These are phyloP conservation scores for Craterostigma plantagineum DNA, from an alignment of 257 asterid species.

Conservation along the genomic window DNA sequence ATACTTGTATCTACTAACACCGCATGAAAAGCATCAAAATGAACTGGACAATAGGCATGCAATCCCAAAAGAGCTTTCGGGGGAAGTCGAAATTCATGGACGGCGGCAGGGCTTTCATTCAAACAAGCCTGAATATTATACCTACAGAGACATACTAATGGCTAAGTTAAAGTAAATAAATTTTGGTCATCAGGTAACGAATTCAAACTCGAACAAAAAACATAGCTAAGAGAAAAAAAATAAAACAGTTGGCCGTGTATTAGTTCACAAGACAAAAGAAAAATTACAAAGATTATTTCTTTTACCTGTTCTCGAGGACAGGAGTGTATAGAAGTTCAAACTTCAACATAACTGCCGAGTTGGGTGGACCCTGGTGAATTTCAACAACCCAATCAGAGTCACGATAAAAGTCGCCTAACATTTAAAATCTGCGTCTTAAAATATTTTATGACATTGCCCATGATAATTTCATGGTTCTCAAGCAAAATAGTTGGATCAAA, in stretches of 20 bases:
- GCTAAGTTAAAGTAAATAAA: too few relatives aligned
- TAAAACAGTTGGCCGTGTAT: too few relatives aligned
- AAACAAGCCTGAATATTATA: slow-evolving; percentile 43
- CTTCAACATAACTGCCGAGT: slow-evolving; percentile 74
- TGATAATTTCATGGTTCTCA: too few relatives aligned
- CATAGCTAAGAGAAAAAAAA: slow-evolving; percentile 5
- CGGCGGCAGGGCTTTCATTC: slow-evolving; percentile 66
- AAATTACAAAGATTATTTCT: too few relatives aligned
- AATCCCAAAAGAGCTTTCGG: slow-evolving; percentile 80
- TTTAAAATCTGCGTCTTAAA: not conserved
- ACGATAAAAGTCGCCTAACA: not conserved
- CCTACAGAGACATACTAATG: too few relatives aligned
- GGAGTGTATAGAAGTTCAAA: slow-evolving; percentile 90
- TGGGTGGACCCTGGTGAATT: slow-evolving; percentile 39
- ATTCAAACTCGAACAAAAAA: not conserved
- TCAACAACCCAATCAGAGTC: slow-evolving; percentile 3
- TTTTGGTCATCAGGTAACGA: not conserved
- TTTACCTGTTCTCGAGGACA: slow-evolving; percentile 61
- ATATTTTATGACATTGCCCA: too few relatives aligned
- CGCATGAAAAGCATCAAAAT: slow-evolving; percentile 84
- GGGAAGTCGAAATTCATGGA: slow-evolving; percentile 91
- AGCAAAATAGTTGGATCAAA: too few relatives aligned
- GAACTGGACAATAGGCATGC: slow-evolving; percentile 93
- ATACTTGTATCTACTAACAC: slow-evolving; percentile 75
- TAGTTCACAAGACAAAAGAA: too few relatives aligned